Base-by-base conservation (phyloP, 345 rosid genomes). In the Nasturtium officinale region DNA sequence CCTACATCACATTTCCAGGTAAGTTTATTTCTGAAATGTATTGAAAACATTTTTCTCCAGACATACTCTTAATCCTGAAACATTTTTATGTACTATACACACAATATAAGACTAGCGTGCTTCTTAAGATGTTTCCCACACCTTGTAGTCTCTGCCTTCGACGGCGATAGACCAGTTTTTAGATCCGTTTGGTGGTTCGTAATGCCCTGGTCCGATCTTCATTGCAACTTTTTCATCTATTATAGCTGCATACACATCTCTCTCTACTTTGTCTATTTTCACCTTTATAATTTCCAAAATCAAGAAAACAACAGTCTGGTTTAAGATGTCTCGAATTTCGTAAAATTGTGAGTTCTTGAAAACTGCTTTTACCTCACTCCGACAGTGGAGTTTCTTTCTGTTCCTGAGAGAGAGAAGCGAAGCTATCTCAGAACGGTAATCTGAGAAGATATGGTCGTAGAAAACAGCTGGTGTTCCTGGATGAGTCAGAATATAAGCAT, bases 401-500 rank as follows among this genome's bases (percentile, higher is more conserved):
- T 72, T 91, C 76, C 99, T 85, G 57, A 91, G 26, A 65, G 97
- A 84, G 46, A 94, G 67, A 33, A 94, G 93, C 58, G 88, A 72
- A 54, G 85, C 82, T 18, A 94, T 88, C 77, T 89, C 96, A 7
- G 90, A 85, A 16, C 16, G 84, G 78, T 89, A 79, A 70, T 85
- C 81, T 48, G 95, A 89, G 79, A 85, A 89, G 61, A 91, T 12
- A 77, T 94, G 98, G 57, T 94, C 97, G 78, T 75, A 89, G 83
- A 91, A 94, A 48, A 94, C 93, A 0, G 97, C 85, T 11, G 98
- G 98, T 20, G 97, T 94, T 78, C 98, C 98, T 66, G 98, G 95
- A 83, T 94, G 98, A 65, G 98, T 94, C 79, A 94, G 53, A 74
- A 86, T 91, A 80, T 94, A 94, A 25, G 96, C 98, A 75, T 94